Base-by-base conservation (phyloP, 768 basidiomycete species). In the Boletus edulis region DNA sequence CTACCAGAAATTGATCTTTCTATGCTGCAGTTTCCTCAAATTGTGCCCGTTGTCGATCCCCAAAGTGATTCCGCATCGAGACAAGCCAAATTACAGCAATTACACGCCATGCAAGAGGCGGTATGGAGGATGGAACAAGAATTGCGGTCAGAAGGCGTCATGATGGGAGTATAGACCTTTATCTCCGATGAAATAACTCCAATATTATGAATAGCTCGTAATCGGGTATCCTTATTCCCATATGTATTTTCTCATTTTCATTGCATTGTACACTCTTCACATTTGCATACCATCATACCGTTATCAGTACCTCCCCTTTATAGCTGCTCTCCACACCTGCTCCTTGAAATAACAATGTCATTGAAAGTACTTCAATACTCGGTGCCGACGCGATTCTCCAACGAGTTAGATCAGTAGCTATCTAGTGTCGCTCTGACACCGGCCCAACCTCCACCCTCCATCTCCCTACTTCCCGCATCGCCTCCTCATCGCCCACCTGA, bases 391-490 rank as follows among this genome's bases (percentile, higher is more conserved):
- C 12, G 5, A 20, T 3, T 10, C 14, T 7, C 12, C 11, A 20
- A 12, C 17, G 10, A 20, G 12, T 14, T 31, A 34, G 7, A 31
- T 20, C 27, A n/a, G 13, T 40, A 43, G 15, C 17, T 6, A 45
- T 46, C 73, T 68, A 88, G 69, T 89, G 87, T 54, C 86, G 74
- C 38, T 80, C 83, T 3, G 82, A 70, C 10, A 81, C 71, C 1
- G 86, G 78, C 4, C 88, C 88, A 58, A 89, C 85, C 58, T 91
- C 88, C 35, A 93, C 85, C 40, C 80, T 82, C 97, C 97, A 99
- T 51, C 77, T 75, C 0, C 96, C 97, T 0, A 99, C 94, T 60
- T 89, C 82, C 34, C 83, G 76, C 96, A 99, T 98, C 0, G 94
- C 91, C 41, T 81, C 76, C 24, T 82, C 78, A 61, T 92, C 91